Base-by-base conservation (phyloP, 768 basidiomycete genomes). In the Suillus fuscotomentosus region DNA sequence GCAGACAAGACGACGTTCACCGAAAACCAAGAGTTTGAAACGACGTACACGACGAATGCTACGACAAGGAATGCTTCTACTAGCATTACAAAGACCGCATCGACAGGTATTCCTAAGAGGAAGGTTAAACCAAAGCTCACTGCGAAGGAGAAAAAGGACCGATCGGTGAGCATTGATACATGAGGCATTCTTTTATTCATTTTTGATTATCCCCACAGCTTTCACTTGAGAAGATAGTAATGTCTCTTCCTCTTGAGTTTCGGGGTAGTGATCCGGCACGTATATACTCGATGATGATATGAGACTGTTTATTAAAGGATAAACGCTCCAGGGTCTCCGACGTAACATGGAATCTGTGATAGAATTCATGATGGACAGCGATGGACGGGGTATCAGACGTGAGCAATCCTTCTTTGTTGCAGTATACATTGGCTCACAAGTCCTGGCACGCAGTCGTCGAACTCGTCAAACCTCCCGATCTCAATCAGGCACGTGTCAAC, bases 401-500 rank as follows among this genome's bases (percentile, higher is more conserved):
- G 39, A 24, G 74, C 75, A 89, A 69, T 61, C 82, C 60, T 14
- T 24, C 11, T 48, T 10, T 6, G 20, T 15, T 47, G 38, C 2
- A 15, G 31, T 53, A 54, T 9, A 4, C 15, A 8, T 8, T 38
- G n/a, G 0, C 45, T 36, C 42, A 34, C 43, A 70, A 1, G 70
- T 38, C 17, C 38, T 39, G 36, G n/a, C 20, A 22, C 10, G 4
- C 70, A 97, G 95, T 96, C 27, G 77, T 84, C 38, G 91, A 94
- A 63, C 82, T 96, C 62, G 84, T 95, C 69, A 83, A 81, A 48
- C 88, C 88, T 2, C 92, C 94, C 0, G 92, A 94, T 67, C 83
- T 97, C 43, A 92, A 89, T 60, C 95, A 97, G 79, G 91, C 94
- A 9, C 84, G 92, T 50, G 95, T 94, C 48, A 97, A 97, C 76